These are phyloP conservation scores for Mucor indicus DNA, from an alignment of 371 early-diverging fungal genomes.

Conservation along the genomic window DNA sequence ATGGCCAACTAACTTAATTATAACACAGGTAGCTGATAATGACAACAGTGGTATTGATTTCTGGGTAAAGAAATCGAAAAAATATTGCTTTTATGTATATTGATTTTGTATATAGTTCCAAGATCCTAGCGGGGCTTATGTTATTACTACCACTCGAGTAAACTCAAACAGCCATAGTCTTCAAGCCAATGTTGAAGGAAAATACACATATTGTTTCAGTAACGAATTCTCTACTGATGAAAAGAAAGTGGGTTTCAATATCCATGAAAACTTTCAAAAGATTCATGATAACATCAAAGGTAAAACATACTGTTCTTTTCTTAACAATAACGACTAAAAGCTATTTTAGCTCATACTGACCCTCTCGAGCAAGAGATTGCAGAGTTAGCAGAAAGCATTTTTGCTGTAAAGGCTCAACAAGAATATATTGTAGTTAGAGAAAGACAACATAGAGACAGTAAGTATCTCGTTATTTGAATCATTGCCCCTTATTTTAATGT, in stretches of 20 bases:
- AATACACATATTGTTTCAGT: conserved; percentile 75
- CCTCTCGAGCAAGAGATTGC: conserved; percentile 68
- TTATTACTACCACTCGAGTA: conserved; percentile 47
- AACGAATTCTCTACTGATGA: conserved; percentile 59
- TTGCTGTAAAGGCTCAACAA: conserved; percentile 70
- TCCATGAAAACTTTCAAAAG: conserved; percentile 42
- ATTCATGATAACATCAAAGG: conserved; percentile 32
- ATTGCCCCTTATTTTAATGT: background rate
- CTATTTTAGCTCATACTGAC: conserved; percentile 44
- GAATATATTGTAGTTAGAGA: conserved; percentile 72
- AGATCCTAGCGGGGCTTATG: conserved; percentile 44
- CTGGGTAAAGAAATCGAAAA: conserved; percentile 44
- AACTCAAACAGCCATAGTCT: conserved; percentile 54
- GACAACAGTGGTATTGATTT: conserved; percentile 74
- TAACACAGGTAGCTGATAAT: conserved; percentile 61
- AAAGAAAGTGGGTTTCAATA: conserved; percentile 55
- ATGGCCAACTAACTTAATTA: background rate
- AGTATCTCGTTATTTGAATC: conserved; percentile 13
- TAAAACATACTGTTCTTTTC: background rate
- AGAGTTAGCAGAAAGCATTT: conserved; percentile 62
- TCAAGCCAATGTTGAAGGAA: conserved; percentile 54
- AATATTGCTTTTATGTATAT: background rate
- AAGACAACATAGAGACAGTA: conserved; percentile 70
- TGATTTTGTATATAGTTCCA: conserved; percentile 6
- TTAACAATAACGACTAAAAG: background rate